These are phyloP conservation scores for Lachancea lanzarotensis DNA, from an alignment of 805 yeast species.

Conservation along the genomic window DNA sequence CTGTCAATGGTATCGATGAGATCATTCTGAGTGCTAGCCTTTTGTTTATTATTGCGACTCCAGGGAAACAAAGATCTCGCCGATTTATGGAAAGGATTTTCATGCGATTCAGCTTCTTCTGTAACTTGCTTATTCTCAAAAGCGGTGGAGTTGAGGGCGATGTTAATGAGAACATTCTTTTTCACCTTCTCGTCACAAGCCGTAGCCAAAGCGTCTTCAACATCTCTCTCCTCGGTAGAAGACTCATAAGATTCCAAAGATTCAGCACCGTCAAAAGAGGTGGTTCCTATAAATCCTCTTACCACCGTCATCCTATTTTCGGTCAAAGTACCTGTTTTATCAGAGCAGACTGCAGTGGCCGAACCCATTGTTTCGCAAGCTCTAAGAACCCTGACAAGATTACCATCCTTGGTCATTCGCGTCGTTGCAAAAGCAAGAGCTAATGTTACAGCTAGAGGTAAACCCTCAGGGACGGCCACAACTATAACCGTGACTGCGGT, in stretches of 20 bases:
- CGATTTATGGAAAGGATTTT: slow-evolving; percentile 26
- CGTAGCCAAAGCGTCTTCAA: slow-evolving; percentile 5
- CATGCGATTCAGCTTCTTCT: slow-evolving; percentile 14
- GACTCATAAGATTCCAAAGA: slow-evolving; percentile 10
- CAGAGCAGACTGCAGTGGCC: slow-evolving; percentile 95
- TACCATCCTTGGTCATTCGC: slow-evolving; percentile 94
- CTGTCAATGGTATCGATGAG: slow-evolving; percentile 12
- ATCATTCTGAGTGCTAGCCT: slow-evolving; percentile 9
- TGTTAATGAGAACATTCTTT: slow-evolving; percentile 43
- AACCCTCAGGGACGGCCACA: slow-evolving; percentile 99
- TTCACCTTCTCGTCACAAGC: slow-evolving; percentile 10
- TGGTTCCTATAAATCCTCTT: slow-evolving; percentile 57
- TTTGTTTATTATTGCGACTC: slow-evolving; percentile 10
- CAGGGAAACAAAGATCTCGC: slow-evolving; percentile 8
- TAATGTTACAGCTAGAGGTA: slow-evolving; percentile 93
- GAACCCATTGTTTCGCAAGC: slow-evolving; percentile 99
- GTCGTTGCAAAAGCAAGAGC: slow-evolving; percentile 98
- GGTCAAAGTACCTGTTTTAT: slow-evolving; percentile 95
- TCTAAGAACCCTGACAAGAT: slow-evolving; percentile 85
- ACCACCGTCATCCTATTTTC: slow-evolving; percentile 92
- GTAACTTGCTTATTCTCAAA: slow-evolving; percentile 57
- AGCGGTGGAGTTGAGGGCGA: slow-evolving; percentile 79
- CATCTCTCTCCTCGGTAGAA: neutral
- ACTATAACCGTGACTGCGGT: slow-evolving; percentile 90
- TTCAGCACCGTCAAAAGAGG: slow-evolving; percentile 48